Base-by-base conservation (phyloP, 148 eudicot species). In the Chenopodium suecicum region DNA sequence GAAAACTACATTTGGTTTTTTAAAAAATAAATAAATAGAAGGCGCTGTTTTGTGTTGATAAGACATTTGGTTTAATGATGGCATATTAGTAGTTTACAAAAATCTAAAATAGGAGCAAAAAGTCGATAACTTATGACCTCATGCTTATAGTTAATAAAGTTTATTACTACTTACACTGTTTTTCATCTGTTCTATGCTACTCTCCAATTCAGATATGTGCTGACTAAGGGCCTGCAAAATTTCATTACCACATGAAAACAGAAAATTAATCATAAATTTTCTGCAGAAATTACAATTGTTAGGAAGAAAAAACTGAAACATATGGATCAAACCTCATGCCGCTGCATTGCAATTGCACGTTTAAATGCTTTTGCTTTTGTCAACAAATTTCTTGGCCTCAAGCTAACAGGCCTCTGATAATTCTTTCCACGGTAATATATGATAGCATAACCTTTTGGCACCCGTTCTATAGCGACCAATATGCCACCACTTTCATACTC, bases 341-440 rank as follows among this genome's bases (percentile, higher is more conserved):
- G 94, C 85, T 96, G 99, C 97, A 94, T 85, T 80, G 97, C 99
- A 79, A 90, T 84, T 74, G 97, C 90, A 37, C 97, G 97, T 82
- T 94, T 96, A 78, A 94, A 85, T 79, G 99, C 99, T 80, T 94
- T 92, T 67, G 95, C 91, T 87, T 96, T 96, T 70, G 97, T 92
- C 78, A 94, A 90, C 81, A 96, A 94, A 85, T 91, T 96, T 82
- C 95, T 86, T 46, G 99, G 99, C 84, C 98, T 94, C 62, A 96
- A 60, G 85, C 88, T 90, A 73, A 96, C 83, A 64, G 99, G 99
- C 79, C 99, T 90, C 63, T 88, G 90, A 84, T 96, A 96, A 83
- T 96, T 96, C 90, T 96, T 96, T 64, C 99, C 99, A 48, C 98
- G 98, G 82, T 96, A 96, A 86, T 91, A 96, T 82, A 96, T 91